Evolutionary conservation across 2,329 filamentous ascomycete genomes (phyloP), one percentile per base, ranked within the genome.

Genomic region (Aspergillus thermomutatus): DNA sequence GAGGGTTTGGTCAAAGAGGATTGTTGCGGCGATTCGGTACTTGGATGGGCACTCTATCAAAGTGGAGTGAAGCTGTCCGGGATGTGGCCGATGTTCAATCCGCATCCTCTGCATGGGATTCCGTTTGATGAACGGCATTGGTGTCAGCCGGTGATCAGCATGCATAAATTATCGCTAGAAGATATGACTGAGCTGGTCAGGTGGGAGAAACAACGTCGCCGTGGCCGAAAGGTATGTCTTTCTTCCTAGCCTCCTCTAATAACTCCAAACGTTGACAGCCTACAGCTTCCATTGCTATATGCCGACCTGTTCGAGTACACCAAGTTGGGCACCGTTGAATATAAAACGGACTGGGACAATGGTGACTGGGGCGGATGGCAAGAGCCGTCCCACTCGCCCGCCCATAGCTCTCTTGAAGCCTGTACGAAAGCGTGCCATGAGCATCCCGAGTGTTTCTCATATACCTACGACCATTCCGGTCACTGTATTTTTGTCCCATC

Each of bases 21-120:
- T 56, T 83, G 79, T 66, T 82, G 80, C 50, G 81, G 81, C 5
- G 81, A 83, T 53, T 80, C 79, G 43, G 75, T 83, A 6, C 66
- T 83, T 3, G 81, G 80, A 3, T 80, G 74, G 69, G 75, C 75
- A 4, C 61, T 83, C 47, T 74, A 72, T 59, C 73, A 79, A 43
- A 75, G 73, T 21, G 77, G 77, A 1, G 72, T 83, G 9, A 63
- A 70, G 3, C 53, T 83, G 56, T 77, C 75, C 19, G 80, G 80
- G 5, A 72, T 80, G 53, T 82, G 76, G 72, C 80, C 80, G 2
- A 70, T 80, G 67, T 82, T 82, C 52, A 71, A 71, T 41, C 66
- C 70, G n/a, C 80, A 84, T 59, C 72, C 82, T 40, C 65, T 82
- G 25, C 79, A 83, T 50, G 73, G 75, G 3, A 75, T 82, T 26